Percentiles rank a stretch among this genome's conserved stretches.
phyloP scores from a whole-genome alignment of 805 yeast genomes.

The Candida quercuum region DNA sequence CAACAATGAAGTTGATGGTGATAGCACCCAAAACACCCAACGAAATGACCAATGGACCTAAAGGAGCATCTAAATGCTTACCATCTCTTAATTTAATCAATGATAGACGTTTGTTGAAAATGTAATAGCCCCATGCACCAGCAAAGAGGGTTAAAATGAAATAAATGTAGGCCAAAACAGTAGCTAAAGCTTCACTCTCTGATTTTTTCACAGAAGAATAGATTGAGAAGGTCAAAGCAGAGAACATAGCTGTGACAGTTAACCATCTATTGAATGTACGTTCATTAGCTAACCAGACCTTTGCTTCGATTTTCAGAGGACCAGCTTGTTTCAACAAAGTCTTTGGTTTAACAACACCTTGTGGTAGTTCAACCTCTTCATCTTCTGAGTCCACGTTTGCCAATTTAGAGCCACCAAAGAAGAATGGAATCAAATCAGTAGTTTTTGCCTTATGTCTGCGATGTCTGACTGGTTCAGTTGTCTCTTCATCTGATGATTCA shows the following conservation, averaged over 20 bases:
- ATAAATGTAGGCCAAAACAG: conserved; percentile 67
- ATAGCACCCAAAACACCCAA: conserved; percentile 62
- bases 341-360: conserved; percentile 83
- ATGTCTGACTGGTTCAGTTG: conserved; percentile 13
- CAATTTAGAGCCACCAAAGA: conserved; percentile 37
- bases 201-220: conserved; percentile 71
- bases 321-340: conserved; percentile 81
- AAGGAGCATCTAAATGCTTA: conserved; percentile 79
- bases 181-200: conserved; percentile 58
- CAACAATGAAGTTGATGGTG: conserved; percentile 65
- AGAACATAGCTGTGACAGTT: conserved; percentile 77
- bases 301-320: conserved; percentile 91
- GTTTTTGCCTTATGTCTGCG: conserved; percentile 24
- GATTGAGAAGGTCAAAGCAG: conserved; percentile 80
- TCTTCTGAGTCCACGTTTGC: conserved; percentile 77
- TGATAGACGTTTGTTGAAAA: conserved; percentile 64
- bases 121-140: conserved; percentile 84
- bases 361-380: conserved; percentile 79
- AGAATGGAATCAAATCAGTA: conserved; percentile 30
- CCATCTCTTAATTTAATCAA: conserved; percentile 80
- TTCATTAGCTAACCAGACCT: conserved; percentile 98
- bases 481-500: conserved; percentile 46
- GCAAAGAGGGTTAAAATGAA: conserved; percentile 78
- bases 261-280: conserved; percentile 96
- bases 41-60: conserved; percentile 84